Base-by-base conservation (phyloP, 75 land plant genomes). In the Cunninghamia lanceolata region DNA sequence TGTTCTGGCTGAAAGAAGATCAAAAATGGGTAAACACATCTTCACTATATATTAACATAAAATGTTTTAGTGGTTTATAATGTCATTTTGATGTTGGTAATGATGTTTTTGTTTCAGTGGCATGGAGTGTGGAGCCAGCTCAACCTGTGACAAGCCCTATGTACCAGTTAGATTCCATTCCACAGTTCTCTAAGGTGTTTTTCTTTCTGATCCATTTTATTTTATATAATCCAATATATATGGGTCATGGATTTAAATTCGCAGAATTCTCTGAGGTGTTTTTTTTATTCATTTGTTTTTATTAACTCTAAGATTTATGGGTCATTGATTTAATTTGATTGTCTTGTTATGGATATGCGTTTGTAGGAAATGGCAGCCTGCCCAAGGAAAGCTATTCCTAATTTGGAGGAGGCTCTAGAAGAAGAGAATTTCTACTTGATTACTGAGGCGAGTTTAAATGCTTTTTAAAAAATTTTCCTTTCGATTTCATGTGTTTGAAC, bases 321-420 rank as follows among this genome's bases (percentile, higher is more conserved):
- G 40, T 5, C 25, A 38, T 42, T 10, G 43, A 40, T 79, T 79
- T 42, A 79, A 40, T 79, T 25, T 79, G 13, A 9, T 11, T 45
- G 7, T 5, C 45, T 45, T 80, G 32, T 80, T 25, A 80, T 45
- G 50, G 43, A 39, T 19, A 77, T 39, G 21, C 43, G 7, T 52
- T 90, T 88, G n/a, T 79, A 94, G 95, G 95, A 82, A 39, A 93
- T 94, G 95, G 92, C 87, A 40, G 84, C 93, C 39, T 90, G 92
- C 84, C 95, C 95, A 21, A 90, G 71, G 89, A 90, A 84, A 28
- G 74, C 88, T 10, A 79, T 90, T 85, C 34, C 46, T 1, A 86
- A 88, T 84, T 88, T 91, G 8, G 82, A 92, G 88, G 90, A 90
- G 36, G 77, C 68, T 38, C 88, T 94, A 35, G 43, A 84, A 43